Evolutionary conservation across 2,329 filamentous ascomycete genomes (phyloP), one percentile per base, ranked within the genome.

Genomic region (Stemphylium beticola): DNA sequence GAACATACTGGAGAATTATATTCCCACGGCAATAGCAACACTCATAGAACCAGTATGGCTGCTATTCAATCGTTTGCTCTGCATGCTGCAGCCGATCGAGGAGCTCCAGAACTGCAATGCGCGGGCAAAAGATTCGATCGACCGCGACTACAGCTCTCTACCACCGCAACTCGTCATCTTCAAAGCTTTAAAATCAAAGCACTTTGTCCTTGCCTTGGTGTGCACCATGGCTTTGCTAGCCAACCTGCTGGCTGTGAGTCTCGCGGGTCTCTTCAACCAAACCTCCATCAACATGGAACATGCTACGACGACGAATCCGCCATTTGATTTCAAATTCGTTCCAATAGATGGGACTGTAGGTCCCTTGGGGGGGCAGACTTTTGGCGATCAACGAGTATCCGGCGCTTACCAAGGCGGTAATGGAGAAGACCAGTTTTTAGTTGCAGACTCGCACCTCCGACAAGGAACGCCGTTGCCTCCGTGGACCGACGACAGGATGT

Each of bases 31-130:
- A 0, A 72, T 87, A 3, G 81, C 83, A 0, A 87, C 85, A 0
- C 47, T 86, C 0, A 73, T 86, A 0, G 85, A 88, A 32, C 84
- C 85, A 0, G 76, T 83, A 1, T 85, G 85, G 81, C 69, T 85
- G 0, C 62, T 86, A 0, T 52, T 88, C 0, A 87, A 85, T 37
- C 76, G 85, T 0, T 49, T 82, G 0, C 59, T 85, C 0, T 86
- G 83, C 36, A 64, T 85, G 8, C 57, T 87, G 0, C 81, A 85
- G 26, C 85, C 85, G 0, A 81, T 85, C 15, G 75, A 82, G 2
- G 78, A 83, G 12, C 69, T 87, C 0, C 75, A 76, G 17, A 54
- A 61, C 4, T 79, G 82, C 0, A 72, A 76, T 6, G 74, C 78
- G 0, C 43, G 53, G 1, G 57, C 76, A 0, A 50, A 50, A 2